A percentile compares a stretch with the other conserved stretches of the same genome.
phyloP scores from a whole-genome alignment of 176 grass and related monocot species.

The Eleusine coracana region DNA sequence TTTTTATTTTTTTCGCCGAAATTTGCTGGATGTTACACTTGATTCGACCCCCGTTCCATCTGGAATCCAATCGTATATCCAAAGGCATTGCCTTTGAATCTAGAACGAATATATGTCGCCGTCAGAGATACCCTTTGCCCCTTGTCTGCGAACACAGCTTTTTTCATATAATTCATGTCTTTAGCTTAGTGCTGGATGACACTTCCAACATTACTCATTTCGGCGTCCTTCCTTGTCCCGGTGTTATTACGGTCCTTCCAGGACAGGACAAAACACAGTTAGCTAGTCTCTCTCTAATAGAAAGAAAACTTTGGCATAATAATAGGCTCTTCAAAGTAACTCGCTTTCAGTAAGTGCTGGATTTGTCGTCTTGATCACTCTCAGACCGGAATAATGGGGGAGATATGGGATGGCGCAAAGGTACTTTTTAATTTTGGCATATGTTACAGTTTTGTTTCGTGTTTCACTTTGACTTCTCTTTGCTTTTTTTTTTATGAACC shows the following conservation, averaged over 20 bases:
- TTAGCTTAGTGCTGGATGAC: conserved; percentile 54
- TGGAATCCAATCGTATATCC: conserved; percentile 39
- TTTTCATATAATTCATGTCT: conserved; percentile 24
- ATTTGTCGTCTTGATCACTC: not conserved
- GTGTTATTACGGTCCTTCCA: not conserved
- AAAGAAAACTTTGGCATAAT: not conserved
- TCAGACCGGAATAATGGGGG: not conserved
- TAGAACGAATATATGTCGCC: not conserved
- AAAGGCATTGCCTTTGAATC: conserved; percentile 34
- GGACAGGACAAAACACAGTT: not conserved
- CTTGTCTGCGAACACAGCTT: not conserved
- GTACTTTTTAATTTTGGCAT: not conserved
- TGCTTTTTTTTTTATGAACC: too few species aligned
- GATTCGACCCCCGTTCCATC: conserved; percentile 4
- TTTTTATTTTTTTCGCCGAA: not conserved
- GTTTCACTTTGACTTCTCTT: too few species aligned
- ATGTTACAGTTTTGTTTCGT: too few species aligned
- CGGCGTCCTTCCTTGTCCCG: not conserved
- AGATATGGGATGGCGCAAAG: not conserved
- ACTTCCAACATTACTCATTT: not conserved
- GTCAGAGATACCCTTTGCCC: not conserved
- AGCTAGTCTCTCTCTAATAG: not conserved
- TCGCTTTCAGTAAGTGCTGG: not conserved
- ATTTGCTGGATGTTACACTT: not conserved
- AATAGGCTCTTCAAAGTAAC: not conserved